A percentile compares a stretch with the other conserved stretches of the same genome.
Evolutionary conservation across 2,329 filamentous ascomycete species (phyloP).

Genomic region (Sporothrix mexicana): DNA sequence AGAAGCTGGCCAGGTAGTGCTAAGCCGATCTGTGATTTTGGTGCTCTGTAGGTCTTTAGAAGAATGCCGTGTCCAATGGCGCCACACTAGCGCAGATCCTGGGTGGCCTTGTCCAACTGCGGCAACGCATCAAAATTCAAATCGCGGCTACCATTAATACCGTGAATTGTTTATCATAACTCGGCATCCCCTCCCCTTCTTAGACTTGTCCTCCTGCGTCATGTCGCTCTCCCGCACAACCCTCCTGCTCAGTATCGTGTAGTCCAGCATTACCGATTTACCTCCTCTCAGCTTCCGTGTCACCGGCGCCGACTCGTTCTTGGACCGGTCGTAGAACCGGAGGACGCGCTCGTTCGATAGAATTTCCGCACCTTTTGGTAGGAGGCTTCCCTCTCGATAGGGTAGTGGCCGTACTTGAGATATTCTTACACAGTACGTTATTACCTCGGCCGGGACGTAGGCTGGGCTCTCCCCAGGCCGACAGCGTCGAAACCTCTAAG

Average conservation of each 20-base stretch:
- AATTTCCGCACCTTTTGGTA: too few relatives aligned
- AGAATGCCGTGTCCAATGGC: neutral
- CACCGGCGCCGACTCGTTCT: constrained; percentile 61
- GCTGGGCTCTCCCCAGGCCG: too few relatives aligned
- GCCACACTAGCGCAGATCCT: neutral
- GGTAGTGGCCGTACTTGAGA: too few relatives aligned
- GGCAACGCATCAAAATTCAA: neutral
- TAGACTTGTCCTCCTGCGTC: too few relatives aligned
- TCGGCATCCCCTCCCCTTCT: too few relatives aligned
- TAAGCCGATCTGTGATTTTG: constrained; percentile 1
- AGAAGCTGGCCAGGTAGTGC: neutral
- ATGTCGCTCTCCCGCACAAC: constrained; percentile 5
- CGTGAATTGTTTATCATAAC: too few relatives aligned
- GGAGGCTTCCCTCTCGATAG: too few relatives aligned
- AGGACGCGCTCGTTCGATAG: constrained; percentile 62
- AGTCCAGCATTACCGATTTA: constrained; percentile 60
- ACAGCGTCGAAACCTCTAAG: too few relatives aligned
- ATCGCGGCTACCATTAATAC: too few relatives aligned
- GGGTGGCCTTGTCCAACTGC: neutral
- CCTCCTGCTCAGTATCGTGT: constrained; percentile 63
- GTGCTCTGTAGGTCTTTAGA: neutral
- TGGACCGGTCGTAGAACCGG: constrained; percentile 63
- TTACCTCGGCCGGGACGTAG: too few relatives aligned
- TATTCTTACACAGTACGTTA: too few relatives aligned
- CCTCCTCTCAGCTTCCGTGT: constrained; percentile 62